A percentile compares a stretch with the other conserved stretches of the same genome.
These are phyloP conservation scores for Gossypium gossypioides DNA, from an alignment of 441 rosid genomes.

Conservation along the genomic window DNA sequence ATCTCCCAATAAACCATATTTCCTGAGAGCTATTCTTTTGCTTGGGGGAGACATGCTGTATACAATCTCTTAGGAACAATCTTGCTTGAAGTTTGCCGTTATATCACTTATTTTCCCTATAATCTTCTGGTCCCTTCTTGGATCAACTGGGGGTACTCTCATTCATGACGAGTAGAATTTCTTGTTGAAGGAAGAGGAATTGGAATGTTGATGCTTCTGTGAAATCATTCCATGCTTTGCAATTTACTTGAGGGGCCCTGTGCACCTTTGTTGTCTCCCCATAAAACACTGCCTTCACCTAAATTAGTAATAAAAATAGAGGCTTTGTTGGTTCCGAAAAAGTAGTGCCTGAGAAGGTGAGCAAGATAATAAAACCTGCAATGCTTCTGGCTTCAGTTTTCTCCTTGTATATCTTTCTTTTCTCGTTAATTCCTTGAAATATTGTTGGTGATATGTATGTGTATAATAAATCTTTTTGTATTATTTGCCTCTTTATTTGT, in stretches of 20 bases:
- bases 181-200: background rate
- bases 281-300: background rate
- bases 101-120: background rate
- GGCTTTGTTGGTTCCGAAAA: background rate
- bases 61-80: background rate
- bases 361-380: background rate
- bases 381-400: background rate
- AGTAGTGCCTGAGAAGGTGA: background rate
- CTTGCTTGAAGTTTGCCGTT: background rate
- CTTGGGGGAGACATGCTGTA: background rate
- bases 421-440: background rate
- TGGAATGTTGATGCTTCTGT: constrained; percentile 2
- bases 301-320: background rate
- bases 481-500: background rate
- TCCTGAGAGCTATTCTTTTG: background rate
- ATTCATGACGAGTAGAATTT: background rate
- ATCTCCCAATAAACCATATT: background rate
- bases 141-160: background rate
- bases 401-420: background rate
- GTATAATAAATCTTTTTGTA: background rate
- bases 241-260: background rate
- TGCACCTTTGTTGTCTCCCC: background rate
- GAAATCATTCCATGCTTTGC: background rate
- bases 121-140: background rate
- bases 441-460: background rate